Percentiles rank a stretch among this genome's conserved stretches.
Conservation (phyloP, 495 filamentous ascomycete genomes). For the Neurospora discreta region DNA sequence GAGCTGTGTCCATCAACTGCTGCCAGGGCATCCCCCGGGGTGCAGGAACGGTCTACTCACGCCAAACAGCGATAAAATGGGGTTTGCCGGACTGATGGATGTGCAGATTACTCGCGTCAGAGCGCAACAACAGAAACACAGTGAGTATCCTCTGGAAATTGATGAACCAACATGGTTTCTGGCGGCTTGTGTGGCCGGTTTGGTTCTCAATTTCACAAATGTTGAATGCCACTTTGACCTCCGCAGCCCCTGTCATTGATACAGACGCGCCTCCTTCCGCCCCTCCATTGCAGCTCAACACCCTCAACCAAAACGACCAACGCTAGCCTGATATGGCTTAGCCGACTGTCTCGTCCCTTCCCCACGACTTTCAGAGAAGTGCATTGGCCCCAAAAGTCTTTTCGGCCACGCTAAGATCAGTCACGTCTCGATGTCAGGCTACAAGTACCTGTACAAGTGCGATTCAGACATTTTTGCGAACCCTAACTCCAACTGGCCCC, state of each 20-base stretch:
- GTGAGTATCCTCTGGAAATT: neutral
- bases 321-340: conserved; percentile 12
- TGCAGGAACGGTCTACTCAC: neutral
- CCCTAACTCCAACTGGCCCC: neutral
- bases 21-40: neutral
- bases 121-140: neutral
- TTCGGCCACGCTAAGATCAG: neutral
- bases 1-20: neutral
- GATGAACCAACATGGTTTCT: neutral
- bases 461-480: neutral
- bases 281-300: conserved; percentile 4
- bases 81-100: neutral
- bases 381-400: neutral
- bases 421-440: neutral
- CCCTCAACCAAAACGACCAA: conserved; percentile 23
- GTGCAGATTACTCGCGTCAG: neutral
- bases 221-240: conserved; percentile 22
- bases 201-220: conserved; percentile 12
- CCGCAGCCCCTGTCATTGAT: conserved; percentile 11
- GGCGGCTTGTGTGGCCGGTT: neutral
- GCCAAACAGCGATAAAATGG: neutral
- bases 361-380: conserved; percentile 10
- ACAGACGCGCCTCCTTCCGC: conserved; percentile 8
- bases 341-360: conserved; percentile 6
- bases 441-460: neutral